Conservation (phyloP, 257 asterid genomes). For the Echites panduratus region DNA sequence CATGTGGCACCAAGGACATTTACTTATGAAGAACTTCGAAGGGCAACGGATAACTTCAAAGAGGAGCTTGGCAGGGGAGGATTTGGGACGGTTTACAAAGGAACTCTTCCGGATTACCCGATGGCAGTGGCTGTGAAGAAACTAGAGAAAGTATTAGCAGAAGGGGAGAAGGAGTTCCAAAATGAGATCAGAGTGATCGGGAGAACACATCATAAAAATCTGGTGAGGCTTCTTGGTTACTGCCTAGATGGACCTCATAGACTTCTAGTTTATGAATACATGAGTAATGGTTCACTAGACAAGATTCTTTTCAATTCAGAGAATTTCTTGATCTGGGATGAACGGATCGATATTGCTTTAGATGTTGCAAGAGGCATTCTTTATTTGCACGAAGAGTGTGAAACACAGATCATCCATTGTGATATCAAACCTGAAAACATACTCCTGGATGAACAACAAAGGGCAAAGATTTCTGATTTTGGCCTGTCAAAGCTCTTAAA, state of each 20-base stretch:
- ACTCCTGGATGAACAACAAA: background rate
- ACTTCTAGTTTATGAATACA: constrained; percentile 46
- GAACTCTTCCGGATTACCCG: constrained; percentile 11
- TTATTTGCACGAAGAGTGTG: background rate
- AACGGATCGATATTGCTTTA: background rate
- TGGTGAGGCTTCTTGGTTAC: constrained; percentile 46
- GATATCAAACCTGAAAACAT: background rate
- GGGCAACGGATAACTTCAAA: constrained; percentile 21
- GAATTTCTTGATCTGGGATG: constrained; percentile 2
- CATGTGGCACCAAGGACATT: constrained; percentile 20
- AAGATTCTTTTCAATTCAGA: constrained; percentile 25
- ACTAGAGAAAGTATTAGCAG: constrained; percentile 26
- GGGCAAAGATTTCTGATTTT: background rate
- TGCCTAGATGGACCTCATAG: constrained; percentile 34
- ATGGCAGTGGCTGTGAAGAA: constrained; percentile 40
- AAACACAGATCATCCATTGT: background rate
- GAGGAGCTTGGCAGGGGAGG: constrained; percentile 40
- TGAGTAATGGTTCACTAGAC: constrained; percentile 50
- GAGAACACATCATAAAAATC: constrained; percentile 44
- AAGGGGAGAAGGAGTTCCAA: constrained; percentile 41
- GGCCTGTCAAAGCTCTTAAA: background rate
- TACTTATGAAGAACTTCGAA: constrained; percentile 23
- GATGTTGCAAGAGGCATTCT: background rate
- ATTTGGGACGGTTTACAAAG: constrained; percentile 45
- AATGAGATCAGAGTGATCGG: constrained; percentile 44